Conservation (phyloP, 2,329 filamentous ascomycete genomes). For the Penicillium sp. region DNA sequence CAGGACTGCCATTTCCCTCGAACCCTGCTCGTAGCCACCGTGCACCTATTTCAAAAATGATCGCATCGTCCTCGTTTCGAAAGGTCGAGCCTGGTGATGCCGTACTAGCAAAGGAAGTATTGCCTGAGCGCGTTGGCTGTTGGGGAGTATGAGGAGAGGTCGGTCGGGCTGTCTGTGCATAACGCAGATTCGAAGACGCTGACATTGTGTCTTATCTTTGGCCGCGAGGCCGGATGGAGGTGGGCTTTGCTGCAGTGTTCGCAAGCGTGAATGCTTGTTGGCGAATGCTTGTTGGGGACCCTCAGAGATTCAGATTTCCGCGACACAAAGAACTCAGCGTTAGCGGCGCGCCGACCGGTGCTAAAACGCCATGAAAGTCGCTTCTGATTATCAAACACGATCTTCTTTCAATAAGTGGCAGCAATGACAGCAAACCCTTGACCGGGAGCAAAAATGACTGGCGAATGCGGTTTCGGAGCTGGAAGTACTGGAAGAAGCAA, state of each 20-base stretch:
- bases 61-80: constrained; percentile 76
- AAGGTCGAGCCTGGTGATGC: constrained; percentile 60
- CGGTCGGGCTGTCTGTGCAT: constrained; percentile 34
- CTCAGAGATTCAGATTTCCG: constrained; percentile 11
- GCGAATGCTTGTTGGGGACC: constrained; percentile 4
- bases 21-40: constrained; percentile 81
- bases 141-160: constrained; percentile 63
- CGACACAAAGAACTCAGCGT: constrained; percentile 6
- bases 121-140: constrained; percentile 49
- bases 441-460: neutral
- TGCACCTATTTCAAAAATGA: constrained; percentile 81
- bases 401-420: neutral
- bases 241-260: constrained; percentile 24
- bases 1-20: constrained; percentile 75
- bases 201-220: constrained; percentile 29
- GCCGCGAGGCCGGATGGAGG: constrained; percentile 18
- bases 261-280: constrained; percentile 1
- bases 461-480: constrained; percentile 5
- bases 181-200: constrained; percentile 31
- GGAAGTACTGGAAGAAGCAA: constrained; percentile 2
- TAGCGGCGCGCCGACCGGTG: constrained; percentile 1
- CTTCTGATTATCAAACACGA: neutral
- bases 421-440: neutral
- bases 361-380: constrained; percentile 11
- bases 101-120: constrained; percentile 55